Percentiles rank a stretch among this genome's conserved stretches.
Conservation (phyloP, 2,329 filamentous ascomycete genomes). For the Aspergillus versicolor region DNA sequence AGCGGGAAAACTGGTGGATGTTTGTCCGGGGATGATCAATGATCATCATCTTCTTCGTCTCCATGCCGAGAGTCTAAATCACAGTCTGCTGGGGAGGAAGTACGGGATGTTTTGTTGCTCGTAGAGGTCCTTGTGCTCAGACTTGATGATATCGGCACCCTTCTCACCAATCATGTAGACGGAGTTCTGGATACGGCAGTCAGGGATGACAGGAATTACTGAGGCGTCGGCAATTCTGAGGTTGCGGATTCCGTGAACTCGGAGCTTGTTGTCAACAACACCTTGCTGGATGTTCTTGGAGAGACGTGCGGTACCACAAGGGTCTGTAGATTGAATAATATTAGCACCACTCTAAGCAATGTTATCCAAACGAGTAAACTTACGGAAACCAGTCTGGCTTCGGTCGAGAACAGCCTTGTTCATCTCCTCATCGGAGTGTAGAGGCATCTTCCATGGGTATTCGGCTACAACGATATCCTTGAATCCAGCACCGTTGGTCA, state of each 20-base stretch:
- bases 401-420: conserved; percentile 56
- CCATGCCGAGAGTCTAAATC: not conserved
- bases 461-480: conserved; percentile 40
- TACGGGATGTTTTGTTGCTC: conserved; percentile 8
- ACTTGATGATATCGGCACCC: conserved; percentile 30
- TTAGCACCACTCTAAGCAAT: not conserved
- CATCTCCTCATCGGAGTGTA: conserved; percentile 57
- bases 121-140: conserved; percentile 25
- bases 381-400: conserved; percentile 1
- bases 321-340: conserved; percentile 33
- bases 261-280: conserved; percentile 44
- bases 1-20: too few relatives aligned
- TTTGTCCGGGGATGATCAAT: too few relatives aligned
- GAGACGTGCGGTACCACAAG: conserved; percentile 57
- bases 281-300: conserved; percentile 44
- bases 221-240: conserved; percentile 59
- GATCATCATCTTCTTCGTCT: not conserved
- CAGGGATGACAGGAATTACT: conserved; percentile 54
- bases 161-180: conserved; percentile 63
- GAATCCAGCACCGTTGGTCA: conserved; percentile 58
- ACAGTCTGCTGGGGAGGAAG: not conserved
- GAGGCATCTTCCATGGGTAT: conserved; percentile 63
- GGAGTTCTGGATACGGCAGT: conserved; percentile 60
- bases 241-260: conserved; percentile 54
- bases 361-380: not conserved